Evolutionary conservation across 257 asterid species (phyloP).

Genomic region (Solanum clarkiae): DNA sequence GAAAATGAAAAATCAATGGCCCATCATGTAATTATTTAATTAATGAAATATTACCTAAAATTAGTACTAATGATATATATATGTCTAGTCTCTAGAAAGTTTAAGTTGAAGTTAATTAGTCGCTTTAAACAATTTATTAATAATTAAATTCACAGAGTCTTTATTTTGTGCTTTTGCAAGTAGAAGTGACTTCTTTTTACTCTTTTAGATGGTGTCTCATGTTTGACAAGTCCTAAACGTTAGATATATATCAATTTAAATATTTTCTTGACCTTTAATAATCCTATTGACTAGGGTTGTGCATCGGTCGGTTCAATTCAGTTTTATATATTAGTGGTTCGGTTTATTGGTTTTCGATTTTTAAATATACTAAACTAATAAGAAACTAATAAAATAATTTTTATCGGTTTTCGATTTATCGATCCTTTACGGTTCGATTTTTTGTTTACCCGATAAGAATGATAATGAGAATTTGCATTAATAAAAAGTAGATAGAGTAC

Average conservation of each 20-base stretch:
- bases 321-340: too few relatives aligned
- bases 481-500: too few relatives aligned
- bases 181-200: neutral
- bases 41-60: neutral
- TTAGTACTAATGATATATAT: neutral
- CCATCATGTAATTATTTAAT: neutral
- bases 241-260: neutral
- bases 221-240: neutral
- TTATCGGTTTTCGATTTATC: too few relatives aligned
- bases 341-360: too few relatives aligned
- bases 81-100: neutral
- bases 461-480: too few relatives aligned
- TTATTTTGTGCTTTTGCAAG: neutral
- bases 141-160: neutral
- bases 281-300: neutral
- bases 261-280: neutral
- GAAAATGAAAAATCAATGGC: neutral
- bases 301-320: fast-evolving
- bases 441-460: too few relatives aligned
- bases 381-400: too few relatives aligned
- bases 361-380: too few relatives aligned
- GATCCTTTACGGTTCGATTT: too few relatives aligned
- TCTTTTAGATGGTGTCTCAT: neutral
- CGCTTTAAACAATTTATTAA: neutral
- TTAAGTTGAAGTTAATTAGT: neutral